Percentiles rank a stretch among this genome's conserved stretches.
Conservation (phyloP, 345 rosid genomes). For the Limnanthes douglasii region DNA sequence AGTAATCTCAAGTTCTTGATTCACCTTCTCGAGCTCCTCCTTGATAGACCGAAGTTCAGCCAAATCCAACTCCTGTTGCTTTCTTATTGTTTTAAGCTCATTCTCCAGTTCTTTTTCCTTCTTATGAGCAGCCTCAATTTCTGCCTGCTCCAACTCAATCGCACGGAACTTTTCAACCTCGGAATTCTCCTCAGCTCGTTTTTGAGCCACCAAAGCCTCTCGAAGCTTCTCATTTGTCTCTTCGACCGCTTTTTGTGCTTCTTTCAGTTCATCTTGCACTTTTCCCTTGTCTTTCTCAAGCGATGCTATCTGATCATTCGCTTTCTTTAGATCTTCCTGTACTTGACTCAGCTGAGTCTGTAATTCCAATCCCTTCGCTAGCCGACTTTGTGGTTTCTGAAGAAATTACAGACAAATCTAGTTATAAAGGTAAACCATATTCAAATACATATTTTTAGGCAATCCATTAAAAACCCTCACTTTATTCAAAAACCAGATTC, state of each 20-base stretch:
- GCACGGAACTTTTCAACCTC: constrained; percentile 89
- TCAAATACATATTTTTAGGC: constrained; percentile 2
- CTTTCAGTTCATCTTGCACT: constrained; percentile 59
- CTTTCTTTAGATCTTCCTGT: constrained; percentile 86
- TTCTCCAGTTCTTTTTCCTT: constrained; percentile 77
- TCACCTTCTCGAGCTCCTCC: constrained; percentile 59
- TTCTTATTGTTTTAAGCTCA: constrained; percentile 62
- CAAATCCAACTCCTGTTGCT: constrained; percentile 74
- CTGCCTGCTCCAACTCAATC: constrained; percentile 75
- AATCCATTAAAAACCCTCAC: constrained; percentile 5
- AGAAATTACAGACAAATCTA: constrained; percentile 14
- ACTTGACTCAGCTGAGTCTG: constrained; percentile 46
- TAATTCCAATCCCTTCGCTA: constrained; percentile 43
- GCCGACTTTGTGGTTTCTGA: constrained; percentile 48
- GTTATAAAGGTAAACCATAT: no score
- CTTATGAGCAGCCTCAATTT: constrained; percentile 67
- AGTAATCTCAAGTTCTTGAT: constrained; percentile 54
- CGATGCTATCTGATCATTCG: constrained; percentile 46
- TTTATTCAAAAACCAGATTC: constrained; percentile 4
- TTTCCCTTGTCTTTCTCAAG: constrained; percentile 70
- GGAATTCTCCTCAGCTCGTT: constrained; percentile 63
- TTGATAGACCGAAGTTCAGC: constrained; percentile 54
- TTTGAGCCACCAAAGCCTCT: constrained; percentile 81
- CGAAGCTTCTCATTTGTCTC: constrained; percentile 61
- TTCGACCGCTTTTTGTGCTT: constrained; percentile 47